Evolutionary conservation across 305 asterid species (phyloP), one percentile per base, ranked within the genome.

Genomic region (Solanum chacoense): DNA sequence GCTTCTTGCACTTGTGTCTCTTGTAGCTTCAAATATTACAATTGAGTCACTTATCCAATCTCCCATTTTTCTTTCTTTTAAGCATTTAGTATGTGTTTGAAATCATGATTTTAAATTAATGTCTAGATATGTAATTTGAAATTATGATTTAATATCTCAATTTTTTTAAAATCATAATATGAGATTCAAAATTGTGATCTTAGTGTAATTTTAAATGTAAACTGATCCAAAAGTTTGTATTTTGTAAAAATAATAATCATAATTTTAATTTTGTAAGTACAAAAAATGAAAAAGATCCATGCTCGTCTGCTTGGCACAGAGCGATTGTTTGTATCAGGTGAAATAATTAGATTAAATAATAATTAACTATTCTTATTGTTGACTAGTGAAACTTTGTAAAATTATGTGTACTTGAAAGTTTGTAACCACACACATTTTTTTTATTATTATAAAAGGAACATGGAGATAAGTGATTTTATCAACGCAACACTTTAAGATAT

Each of bases 261-360:
- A 65, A 10, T 65, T 65, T n/a, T 22, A n/a, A 4, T 8, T 65
- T n/a, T n/a, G 3, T n/a, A 63, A 4, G 1, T 2, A 22, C 28
- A 63, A n/a, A 65, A 42, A n/a, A 10, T 8, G 24, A 55, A 65
- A 67, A 67, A 67, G 18, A 67, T 6, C 29, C 3, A 26, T 26
- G 1, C 8, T 5, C 7, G 1, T 7, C 9, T 26, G 0, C 4
- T 11, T 1, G 1, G 18, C 32, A 0, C 13, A 67, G 7, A 24
- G 32, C 26, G 72, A 67, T 67, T 67, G 14, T 67, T 24, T 12
- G 18, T 26, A 67, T 24, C 2, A 67, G 1, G 16, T 67, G 18
- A 24, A 67, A 67, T 2, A 11, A 67, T 26, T 26, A 24, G 16
- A 5, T 67, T 11, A 67, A 2, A 24, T 14, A 67, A 67, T 67